phyloP scores from a whole-genome alignment of 2,329 filamentous ascomycete genomes.

The Neofusicoccum ribis region DNA sequence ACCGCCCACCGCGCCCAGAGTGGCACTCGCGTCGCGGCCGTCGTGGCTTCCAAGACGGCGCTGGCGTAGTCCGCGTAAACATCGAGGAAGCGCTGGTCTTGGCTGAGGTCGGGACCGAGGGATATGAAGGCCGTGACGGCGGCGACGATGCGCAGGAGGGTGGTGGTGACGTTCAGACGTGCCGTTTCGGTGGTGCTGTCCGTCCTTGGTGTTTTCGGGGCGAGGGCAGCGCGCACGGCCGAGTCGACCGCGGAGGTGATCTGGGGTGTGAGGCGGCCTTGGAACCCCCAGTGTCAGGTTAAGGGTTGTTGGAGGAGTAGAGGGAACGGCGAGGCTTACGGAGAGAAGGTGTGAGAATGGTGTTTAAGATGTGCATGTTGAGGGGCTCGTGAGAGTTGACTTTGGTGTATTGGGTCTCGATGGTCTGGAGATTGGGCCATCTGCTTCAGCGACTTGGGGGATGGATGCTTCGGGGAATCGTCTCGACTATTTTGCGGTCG shows the following conservation, averaged over 20 bases:
- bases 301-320: not conserved
- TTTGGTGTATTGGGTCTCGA: slow-evolving; percentile 36
- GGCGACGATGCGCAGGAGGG: slow-evolving; percentile 32
- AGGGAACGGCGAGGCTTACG: slow-evolving; percentile 22
- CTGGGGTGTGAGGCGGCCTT: slow-evolving; percentile 32
- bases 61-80: slow-evolving; percentile 33
- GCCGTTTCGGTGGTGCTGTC: slow-evolving; percentile 24
- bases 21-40: slow-evolving; percentile 31
- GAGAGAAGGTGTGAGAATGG: slow-evolving; percentile 35
- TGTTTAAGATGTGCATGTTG: slow-evolving; percentile 28
- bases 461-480: slow-evolving; percentile 16
- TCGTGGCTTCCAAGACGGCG: slow-evolving; percentile 32
- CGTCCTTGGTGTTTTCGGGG: slow-evolving; percentile 25
- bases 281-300: slow-evolving; percentile 20
- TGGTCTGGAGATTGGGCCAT: slow-evolving; percentile 21
- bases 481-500: not conserved
- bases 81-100: slow-evolving; percentile 33
- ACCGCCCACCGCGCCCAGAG: not conserved
- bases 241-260: slow-evolving; percentile 32
- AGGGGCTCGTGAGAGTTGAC: slow-evolving; percentile 25
- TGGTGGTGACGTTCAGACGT: slow-evolving; percentile 28
- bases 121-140: slow-evolving; percentile 37
- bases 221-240: slow-evolving; percentile 29
- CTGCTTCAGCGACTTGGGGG: not conserved
- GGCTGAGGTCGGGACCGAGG: slow-evolving; percentile 33